phyloP scores from a whole-genome alignment of 2,329 filamentous ascomycete species.

The Aspergillus pseudonomiae region DNA sequence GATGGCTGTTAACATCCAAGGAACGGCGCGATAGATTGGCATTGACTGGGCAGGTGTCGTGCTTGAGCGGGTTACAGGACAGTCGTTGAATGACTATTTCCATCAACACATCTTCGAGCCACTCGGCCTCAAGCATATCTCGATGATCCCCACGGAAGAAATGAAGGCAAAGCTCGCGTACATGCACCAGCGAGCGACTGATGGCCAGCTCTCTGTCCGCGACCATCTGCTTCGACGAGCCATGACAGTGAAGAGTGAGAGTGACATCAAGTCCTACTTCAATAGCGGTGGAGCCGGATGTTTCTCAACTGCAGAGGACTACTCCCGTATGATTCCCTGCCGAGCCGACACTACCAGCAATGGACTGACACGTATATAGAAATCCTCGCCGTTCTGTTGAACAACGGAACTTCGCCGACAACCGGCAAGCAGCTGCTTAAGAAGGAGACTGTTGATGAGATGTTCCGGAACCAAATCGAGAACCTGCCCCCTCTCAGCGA shows the following conservation, averaged over 20 bases:
- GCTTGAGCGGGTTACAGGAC: constrained; percentile 50
- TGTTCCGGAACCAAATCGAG: constrained; percentile 68
- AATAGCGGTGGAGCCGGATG: constrained; percentile 65
- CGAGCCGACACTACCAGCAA: neutral
- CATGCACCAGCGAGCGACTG: constrained; percentile 57
- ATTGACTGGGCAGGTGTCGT: constrained; percentile 60
- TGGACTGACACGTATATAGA: constrained; percentile 39
- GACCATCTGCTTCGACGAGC: constrained; percentile 58
- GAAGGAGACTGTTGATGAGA: constrained; percentile 61
- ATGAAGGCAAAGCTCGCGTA: constrained; percentile 60
- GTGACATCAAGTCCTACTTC: constrained; percentile 52
- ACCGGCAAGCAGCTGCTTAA: constrained; percentile 60
- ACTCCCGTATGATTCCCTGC: constrained; percentile 51
- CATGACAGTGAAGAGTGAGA: constrained; percentile 47
- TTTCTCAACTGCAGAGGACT: constrained; percentile 64
- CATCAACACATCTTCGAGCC: constrained; percentile 54
- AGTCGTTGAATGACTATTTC: constrained; percentile 53
- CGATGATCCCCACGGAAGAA: constrained; percentile 57
- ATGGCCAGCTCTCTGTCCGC: constrained; percentile 45
- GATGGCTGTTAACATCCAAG: neutral
- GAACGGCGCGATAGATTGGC: constrained; percentile 40
- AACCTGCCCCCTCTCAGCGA: constrained; percentile 57
- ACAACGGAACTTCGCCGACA: constrained; percentile 63
- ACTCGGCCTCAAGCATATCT: constrained; percentile 53
- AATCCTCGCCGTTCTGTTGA: constrained; percentile 64